These are phyloP conservation scores for Spathaspora sp. DNA, from an alignment of 1,139 yeast genomes.

Conservation along the genomic window DNA sequence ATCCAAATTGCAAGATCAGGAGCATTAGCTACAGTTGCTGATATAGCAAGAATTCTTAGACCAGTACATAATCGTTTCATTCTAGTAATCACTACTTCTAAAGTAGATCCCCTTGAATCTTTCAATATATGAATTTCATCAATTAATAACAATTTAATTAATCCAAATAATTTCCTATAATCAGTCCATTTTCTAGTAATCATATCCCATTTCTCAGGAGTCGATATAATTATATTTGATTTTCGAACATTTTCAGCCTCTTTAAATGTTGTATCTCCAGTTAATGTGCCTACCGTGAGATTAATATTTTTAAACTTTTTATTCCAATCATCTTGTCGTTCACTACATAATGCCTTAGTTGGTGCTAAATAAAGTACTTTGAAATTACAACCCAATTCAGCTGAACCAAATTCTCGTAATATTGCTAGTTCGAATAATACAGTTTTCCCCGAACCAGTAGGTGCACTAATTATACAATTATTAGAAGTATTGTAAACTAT, in stretches of 20 bases:
- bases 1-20: slow-evolving; percentile 51
- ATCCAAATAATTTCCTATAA: slow-evolving; percentile 33
- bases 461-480: slow-evolving; percentile 51
- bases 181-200: slow-evolving; percentile 51
- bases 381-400: slow-evolving; percentile 14
- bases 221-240: slow-evolving; percentile 49
- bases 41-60: slow-evolving; percentile 49
- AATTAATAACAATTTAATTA: slow-evolving; percentile 40
- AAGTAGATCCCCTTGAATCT: slow-evolving; percentile 49
- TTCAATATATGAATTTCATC: slow-evolving; percentile 53
- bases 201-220: slow-evolving; percentile 61
- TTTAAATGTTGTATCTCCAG: slow-evolving; percentile 45
- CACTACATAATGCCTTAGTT: slow-evolving; percentile 51
- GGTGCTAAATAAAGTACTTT: slow-evolving; percentile 55
- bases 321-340: slow-evolving; percentile 45
- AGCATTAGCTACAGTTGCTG: slow-evolving; percentile 57
- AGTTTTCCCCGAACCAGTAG: slow-evolving; percentile 61
- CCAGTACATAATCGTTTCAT: slow-evolving; percentile 40
- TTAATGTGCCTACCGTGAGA: slow-evolving; percentile 44
- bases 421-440: slow-evolving; percentile 55
- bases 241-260: slow-evolving; percentile 42
- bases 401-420: slow-evolving; percentile 26
- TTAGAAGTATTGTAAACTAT: slow-evolving; percentile 28
- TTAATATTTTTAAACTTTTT: slow-evolving; percentile 31
- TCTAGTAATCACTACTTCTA: slow-evolving; percentile 54